Percentiles rank a stretch among this genome's conserved stretches.
Conservation (phyloP, 1,284 basidiomycete genomes). For the Polyporus tsugae region DNA sequence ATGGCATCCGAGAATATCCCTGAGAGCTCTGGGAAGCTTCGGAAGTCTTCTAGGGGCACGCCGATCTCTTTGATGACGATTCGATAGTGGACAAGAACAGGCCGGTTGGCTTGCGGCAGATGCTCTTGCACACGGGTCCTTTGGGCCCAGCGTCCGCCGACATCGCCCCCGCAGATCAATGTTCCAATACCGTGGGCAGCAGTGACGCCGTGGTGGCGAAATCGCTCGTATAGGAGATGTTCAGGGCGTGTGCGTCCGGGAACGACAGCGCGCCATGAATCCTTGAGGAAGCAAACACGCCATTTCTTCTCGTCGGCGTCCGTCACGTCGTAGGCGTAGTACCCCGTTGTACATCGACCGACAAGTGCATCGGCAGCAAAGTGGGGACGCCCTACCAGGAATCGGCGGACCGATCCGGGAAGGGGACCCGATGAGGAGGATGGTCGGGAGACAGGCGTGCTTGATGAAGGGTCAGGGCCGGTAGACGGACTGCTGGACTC, state of each 20-base stretch:
- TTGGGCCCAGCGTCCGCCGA: conserved; percentile 15
- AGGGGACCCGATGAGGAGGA: background rate
- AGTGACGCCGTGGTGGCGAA: background rate
- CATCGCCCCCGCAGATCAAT: conserved; percentile 24
- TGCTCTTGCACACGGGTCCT: conserved; percentile 9
- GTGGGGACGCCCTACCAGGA: conserved; percentile 16
- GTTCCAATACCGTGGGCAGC: background rate
- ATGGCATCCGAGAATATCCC: background rate
- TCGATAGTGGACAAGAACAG: conserved; percentile 13
- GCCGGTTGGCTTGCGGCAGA: background rate
- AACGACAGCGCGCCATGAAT: conserved; percentile 20
- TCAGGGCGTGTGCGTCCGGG: conserved; percentile 15
- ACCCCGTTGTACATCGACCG: conserved; percentile 19
- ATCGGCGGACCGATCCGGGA: background rate
- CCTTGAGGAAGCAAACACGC: conserved; percentile 16
- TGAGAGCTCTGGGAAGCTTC: conserved; percentile 1
- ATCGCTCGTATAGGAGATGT: conserved; percentile 15
- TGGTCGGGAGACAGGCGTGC: background rate
- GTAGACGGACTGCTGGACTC: background rate
- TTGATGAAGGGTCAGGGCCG: background rate
- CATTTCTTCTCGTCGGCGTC: background rate
- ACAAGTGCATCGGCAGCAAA: conserved; percentile 11
- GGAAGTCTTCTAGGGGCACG: background rate
- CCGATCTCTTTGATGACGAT: conserved; percentile 15
- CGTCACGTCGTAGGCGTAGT: conserved; percentile 13